Percentiles rank a stretch among this genome's conserved stretches.
Evolutionary conservation across 768 basidiomycete genomes (phyloP).

Genomic region (Panaeolus papilionaceus): DNA sequence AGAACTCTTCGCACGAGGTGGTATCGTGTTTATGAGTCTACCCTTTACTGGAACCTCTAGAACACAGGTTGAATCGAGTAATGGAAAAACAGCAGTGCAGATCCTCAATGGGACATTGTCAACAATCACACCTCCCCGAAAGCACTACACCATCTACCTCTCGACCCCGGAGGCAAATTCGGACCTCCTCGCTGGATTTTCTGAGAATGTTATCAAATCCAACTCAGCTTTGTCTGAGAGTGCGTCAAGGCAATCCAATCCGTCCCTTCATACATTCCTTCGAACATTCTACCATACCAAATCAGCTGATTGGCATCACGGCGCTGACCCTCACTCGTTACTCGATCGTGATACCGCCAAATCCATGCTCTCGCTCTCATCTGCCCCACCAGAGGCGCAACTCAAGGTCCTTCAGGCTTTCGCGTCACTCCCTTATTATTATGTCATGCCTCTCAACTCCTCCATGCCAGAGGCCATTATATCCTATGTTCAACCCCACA

Average conservation of each 20-base stretch:
- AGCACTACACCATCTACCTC: slow-evolving; percentile 63
- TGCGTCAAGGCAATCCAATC: slow-evolving; percentile 32
- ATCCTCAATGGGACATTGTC: slow-evolving; percentile 37
- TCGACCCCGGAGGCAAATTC: slow-evolving; percentile 50
- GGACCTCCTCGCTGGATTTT: slow-evolving; percentile 30
- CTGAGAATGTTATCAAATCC: slow-evolving; percentile 31
- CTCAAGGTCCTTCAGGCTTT: slow-evolving; percentile 31
- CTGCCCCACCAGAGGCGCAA: slow-evolving; percentile 29
- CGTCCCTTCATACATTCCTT: slow-evolving; percentile 54
- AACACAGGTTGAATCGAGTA: slow-evolving; percentile 24
- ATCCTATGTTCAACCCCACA: slow-evolving; percentile 38
- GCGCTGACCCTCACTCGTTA: background rate
- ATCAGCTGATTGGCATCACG: slow-evolving; percentile 53
- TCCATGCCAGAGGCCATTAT: slow-evolving; percentile 58
- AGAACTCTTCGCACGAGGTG: slow-evolving; percentile 50
- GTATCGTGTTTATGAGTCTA: slow-evolving; percentile 64
- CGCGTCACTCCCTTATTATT: slow-evolving; percentile 59
- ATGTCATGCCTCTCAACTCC: slow-evolving; percentile 61
- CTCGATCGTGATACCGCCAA: slow-evolving; percentile 35
- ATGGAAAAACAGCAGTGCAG: slow-evolving; percentile 23
- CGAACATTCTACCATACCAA: slow-evolving; percentile 64
- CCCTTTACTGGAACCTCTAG: slow-evolving; percentile 56
- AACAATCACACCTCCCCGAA: slow-evolving; percentile 53
- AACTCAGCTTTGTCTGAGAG: slow-evolving; percentile 12
- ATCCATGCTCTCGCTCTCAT: slow-evolving; percentile 41